Evolutionary conservation across 2,329 filamentous ascomycete species (phyloP), one percentile per base, ranked within the genome.

Genomic region (Trichoderma gracile): DNA sequence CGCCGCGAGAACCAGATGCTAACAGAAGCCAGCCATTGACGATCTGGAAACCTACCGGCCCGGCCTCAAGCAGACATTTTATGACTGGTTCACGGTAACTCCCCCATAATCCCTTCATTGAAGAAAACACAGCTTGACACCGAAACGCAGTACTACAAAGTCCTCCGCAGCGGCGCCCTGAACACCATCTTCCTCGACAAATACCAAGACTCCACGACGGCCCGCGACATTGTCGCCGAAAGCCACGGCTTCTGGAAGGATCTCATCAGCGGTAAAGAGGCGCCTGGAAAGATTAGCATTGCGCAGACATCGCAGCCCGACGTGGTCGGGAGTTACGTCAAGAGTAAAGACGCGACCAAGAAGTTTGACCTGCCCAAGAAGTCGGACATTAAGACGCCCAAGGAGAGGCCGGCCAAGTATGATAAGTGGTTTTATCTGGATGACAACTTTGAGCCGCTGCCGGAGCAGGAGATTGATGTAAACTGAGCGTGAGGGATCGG

Each of bases 31-130:
- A 78, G 77, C 71, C 23, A 71, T 75, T 47, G 69, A 75, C 12
- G 78, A 79, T 19, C 67, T 79, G 2, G 76, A 79, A 25, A 72
- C 73, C 53, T 78, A 78, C 68, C 74, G 76, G 5, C 78, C 77
- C 0, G 76, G 76, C 1, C 68, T 78, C 0, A 70, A 72, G 25
- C 62, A 76, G 57, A 62, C 72, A 1, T 78, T 75, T 61, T 73
- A 76, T 56, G 70, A 78, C 64, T 79, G 78, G 78, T 79, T 78
- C 66, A 74, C 72, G 1, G 77, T 77, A 68, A 62, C 75, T 68
- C 3, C 6, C 30, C 42, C n/a, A n/a, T n/a, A 23, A 1, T 12
- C 7, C 6, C 7, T 3, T 12, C 3, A 7, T 1, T n/a, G 19
- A 3, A 17, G n/a, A 4, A 27, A 19, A 0, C 1, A 9, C 25